Base-by-base conservation (phyloP, 495 filamentous ascomycete species). In the Amniculicola lignicola region DNA sequence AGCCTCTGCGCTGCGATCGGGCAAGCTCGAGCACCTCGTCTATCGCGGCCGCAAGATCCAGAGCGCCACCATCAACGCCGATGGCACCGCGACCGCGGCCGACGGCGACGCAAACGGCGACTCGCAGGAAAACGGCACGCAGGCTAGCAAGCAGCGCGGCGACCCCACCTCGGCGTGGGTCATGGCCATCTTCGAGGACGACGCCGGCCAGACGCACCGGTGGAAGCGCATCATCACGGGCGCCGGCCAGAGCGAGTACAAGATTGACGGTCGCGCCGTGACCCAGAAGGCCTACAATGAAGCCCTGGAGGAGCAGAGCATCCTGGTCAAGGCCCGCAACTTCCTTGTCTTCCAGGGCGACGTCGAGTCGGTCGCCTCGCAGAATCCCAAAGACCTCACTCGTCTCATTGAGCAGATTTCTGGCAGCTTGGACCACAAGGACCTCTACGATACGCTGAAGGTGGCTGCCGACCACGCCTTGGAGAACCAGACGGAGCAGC, bases 341-440 rank as follows among this genome's bases (percentile, higher is more conserved):
- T 99, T 97, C 71, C 78, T 99, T 0, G 93, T 99, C 23, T 97
- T 97, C 71, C 93, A 99, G 70, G 93, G 93, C 46, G 93, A 99
- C 68, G 93, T 99, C 37, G 93, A 99, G 72, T 85, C 89, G n/a
- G 96, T 99, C 60, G 94, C 93, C 4, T 86, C 89, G 5, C 93
- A 97, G 69, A 89, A 88, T 0, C 89, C 93, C 0, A 88, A 84
- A 59, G 93, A 97, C 60, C 80, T 97, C n/a, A 99, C 93, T 0
- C 84, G 88, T 19, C 72, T 97, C 45, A 94, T 99, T 39, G 93
- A 99, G 73, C 93, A 96, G 71, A 97, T 99, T 44, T 96, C 90
- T 1, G 93, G 93, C 40, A 95, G 89, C 72, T 71, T 96, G 46
- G 93, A 99, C 60, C 89, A 92, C 75, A 97, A 96, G 72, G 84